Evolutionary conservation across 2,329 filamentous ascomycete species (phyloP).

Genomic region (Xylariaceae sp.): DNA sequence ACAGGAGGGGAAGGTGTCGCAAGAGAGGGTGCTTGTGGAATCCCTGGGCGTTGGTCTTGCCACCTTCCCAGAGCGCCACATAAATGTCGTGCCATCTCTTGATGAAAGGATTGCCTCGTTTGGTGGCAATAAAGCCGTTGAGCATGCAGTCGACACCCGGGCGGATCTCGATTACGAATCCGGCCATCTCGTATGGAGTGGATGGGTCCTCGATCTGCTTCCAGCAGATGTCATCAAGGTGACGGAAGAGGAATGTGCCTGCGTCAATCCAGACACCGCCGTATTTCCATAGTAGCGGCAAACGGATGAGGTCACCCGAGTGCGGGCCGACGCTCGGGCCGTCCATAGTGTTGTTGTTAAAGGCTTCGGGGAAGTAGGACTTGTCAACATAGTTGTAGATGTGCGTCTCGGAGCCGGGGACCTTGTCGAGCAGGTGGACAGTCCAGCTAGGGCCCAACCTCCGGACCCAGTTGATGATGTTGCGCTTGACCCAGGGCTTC

Average conservation of each 20-base stretch:
- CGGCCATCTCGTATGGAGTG: conserved; percentile 34
- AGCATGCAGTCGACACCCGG: conserved; percentile 26
- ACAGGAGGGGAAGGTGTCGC: conserved; percentile 26
- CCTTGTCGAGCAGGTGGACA: conserved; percentile 37
- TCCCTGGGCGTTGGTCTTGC: conserved; percentile 27
- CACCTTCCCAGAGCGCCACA: conserved; percentile 34
- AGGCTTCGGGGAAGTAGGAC: conserved; percentile 36
- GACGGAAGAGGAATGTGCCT: conserved; percentile 38
- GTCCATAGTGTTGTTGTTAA: conserved; percentile 40
- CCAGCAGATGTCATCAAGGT: conserved; percentile 42
- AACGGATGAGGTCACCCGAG: conserved; percentile 43
- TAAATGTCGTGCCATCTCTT: conserved; percentile 39
- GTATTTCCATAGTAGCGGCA: conserved; percentile 37
- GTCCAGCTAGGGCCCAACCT: conserved; percentile 35
- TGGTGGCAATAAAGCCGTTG: conserved; percentile 41
- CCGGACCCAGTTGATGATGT: conserved; percentile 37
- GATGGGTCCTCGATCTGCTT: conserved; percentile 34
- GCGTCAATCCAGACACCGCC: conserved; percentile 43
- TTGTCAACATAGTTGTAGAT: conserved; percentile 33
- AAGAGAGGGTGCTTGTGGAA: conserved; percentile 34
- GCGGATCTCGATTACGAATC: conserved; percentile 28
- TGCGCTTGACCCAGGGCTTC: conserved; percentile 34
- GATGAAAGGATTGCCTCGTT: conserved; percentile 40
- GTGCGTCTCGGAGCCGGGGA: conserved; percentile 34
- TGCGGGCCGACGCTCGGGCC: conserved; percentile 41